Evolutionary conservation across 2,329 filamentous ascomycete species (phyloP), one percentile per base, ranked within the genome.

Genomic region (Alternaria burnsii): DNA sequence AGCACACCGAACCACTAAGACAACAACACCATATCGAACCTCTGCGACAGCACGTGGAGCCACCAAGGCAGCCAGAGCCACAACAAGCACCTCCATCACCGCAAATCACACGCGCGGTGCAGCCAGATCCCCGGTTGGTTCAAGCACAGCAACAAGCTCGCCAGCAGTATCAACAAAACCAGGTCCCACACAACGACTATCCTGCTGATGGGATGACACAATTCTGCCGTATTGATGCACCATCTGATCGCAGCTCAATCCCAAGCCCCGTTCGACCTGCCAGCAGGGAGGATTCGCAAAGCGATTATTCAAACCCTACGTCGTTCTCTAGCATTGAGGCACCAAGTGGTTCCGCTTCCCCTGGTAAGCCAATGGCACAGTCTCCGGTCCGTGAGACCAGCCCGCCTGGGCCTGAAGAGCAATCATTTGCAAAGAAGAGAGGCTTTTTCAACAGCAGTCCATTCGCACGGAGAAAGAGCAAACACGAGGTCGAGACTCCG

Each of bases 181-280:
- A 93, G 65, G 87, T 97, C 3, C 93, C 94, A 14, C 93, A 97
- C 71, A 96, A 98, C 70, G 93, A 95, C 10, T 97, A 97, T 76
- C 94, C 94, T 0, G 88, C 91, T 78, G 94, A 98, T 75, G 94
- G 94, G 5, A 98, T 98, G 93, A 97, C 94, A 0, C 97, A 98
- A 87, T 90, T 97, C 64, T 98, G 94, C 79, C 89, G 93, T 61
- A 89, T 91, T 40, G 91, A 89, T 4, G 86, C 89, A 40, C 85
- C 85, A 51, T 90, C 88, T n/a, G 88, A 89, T 80, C 87, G 81
- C 79, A 93, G 85, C 79, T 90, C 89, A 5, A 85, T 86, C 22
- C 88, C 86, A 44, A 90, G 88, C 63, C 87, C 89, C 24, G 88
- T 87, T 51, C 87, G 93, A 46, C 92, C 93, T 47, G 90, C 90